Evolutionary conservation across 306 rosid species (phyloP), one percentile per base, ranked within the genome.

Genomic region (Cucurbita moschata): DNA sequence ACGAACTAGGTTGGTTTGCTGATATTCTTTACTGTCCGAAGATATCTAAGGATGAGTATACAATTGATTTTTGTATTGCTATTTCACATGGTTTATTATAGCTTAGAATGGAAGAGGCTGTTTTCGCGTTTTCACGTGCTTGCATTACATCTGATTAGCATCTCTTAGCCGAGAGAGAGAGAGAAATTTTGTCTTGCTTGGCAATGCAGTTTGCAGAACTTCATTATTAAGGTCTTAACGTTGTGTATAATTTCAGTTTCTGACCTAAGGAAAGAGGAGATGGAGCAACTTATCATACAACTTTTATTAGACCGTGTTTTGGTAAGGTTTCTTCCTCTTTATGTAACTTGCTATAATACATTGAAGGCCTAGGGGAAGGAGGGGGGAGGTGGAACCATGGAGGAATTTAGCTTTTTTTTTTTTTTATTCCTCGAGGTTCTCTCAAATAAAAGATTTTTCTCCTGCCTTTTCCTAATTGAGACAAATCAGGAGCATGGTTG

Each of bases 231-330:
- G 42, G 46, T 42, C 53, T 39, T 18, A 54, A 54, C 14, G 46
- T 23, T 49, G 58, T 70, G 60, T 74, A 69, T 75, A 84, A 81
- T 85, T 43, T 71, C 86, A 90, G 98, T 87, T 83, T 80, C 89
- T 39, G 86, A 84, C 14, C 80, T 93, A 71, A 88, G 89, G 83
- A 86, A 81, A 78, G 98, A 93, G 82, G 93, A 90, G 77, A 83
- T 75, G 76, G 97, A 93, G 83, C 90, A 90, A 69, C 96, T 93
- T 80, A 86, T 88, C 85, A 73, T 90, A 76, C 86, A 86, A 79
- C 96, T 93, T 78, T 76, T 90, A 76, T 76, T 93, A 81, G 89
- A 80, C 46, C 89, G 88, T 30, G 80, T 80, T 76, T 79, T 93
- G 97, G 98, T 90, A 83, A 70, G 85, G 65, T 68, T 38, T 39